A percentile compares a stretch with the other conserved stretches of the same genome.
phyloP scores from a whole-genome alignment of 768 basidiomycete species.

The Phylloporus rhodoxanthus region DNA sequence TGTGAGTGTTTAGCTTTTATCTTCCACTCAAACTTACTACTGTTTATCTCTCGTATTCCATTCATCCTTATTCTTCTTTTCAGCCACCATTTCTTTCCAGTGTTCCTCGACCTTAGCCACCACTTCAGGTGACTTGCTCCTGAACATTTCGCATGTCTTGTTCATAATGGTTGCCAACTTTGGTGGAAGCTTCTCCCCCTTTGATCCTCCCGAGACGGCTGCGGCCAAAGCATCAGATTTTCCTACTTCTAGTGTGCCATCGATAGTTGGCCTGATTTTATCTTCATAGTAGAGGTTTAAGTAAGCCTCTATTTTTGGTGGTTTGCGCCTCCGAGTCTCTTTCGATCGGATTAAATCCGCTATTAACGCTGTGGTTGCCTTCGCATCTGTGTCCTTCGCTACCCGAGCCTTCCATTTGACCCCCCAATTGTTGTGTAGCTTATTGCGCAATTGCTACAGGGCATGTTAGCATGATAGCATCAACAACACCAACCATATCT shows the following conservation, averaged over 20 bases:
- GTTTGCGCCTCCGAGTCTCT: background rate
- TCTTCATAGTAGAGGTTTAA: background rate
- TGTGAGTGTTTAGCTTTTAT: background rate
- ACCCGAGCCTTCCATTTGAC: background rate
- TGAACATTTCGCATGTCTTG: background rate
- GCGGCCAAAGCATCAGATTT: background rate
- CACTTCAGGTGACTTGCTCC: background rate
- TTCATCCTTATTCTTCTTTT: background rate
- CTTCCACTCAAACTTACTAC: background rate
- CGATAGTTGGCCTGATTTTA: background rate
- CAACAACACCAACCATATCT: background rate
- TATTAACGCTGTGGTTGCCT: background rate
- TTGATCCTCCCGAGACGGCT: too few relatives aligned
- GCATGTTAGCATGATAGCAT: background rate
- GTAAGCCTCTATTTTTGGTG: background rate
- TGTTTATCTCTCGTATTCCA: background rate
- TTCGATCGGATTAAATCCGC: background rate
- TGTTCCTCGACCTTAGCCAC: background rate
- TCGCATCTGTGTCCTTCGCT: background rate
- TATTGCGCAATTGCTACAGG: slow-evolving; percentile 1
- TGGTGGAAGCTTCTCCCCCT: background rate
- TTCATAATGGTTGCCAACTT: background rate
- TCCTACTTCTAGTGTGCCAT: background rate
- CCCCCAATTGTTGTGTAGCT: background rate
- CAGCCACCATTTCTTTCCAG: background rate